Conservation (phyloP, 106 monocot genomes). For the Allium fistulosum region DNA sequence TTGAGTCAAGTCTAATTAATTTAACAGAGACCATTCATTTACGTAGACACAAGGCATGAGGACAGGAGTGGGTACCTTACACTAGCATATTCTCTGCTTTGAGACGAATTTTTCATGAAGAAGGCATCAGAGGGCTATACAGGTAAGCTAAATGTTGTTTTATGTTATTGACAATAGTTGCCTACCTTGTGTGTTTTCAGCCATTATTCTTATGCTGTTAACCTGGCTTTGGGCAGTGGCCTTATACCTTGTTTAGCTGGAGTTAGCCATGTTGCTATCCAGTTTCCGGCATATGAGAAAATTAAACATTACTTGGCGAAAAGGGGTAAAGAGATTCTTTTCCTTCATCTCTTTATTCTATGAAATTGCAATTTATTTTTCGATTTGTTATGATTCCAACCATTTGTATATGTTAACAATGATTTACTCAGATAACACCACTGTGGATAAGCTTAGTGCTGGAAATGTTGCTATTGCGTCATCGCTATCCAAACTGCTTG, state of each 20-base stretch:
- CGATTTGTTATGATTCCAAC: no score
- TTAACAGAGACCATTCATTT: conserved; percentile 5
- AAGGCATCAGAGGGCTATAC: conserved; percentile 78
- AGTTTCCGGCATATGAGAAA: conserved; percentile 84
- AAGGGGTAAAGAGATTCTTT: conserved; percentile 27
- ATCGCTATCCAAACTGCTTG: conserved; percentile 67
- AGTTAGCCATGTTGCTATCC: conserved; percentile 86
- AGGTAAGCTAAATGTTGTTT: conserved; percentile 26
- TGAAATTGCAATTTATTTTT: no score
- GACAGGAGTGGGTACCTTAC: conserved; percentile 54
- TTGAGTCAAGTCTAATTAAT: conserved; percentile 1
- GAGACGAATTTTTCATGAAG: conserved; percentile 63
- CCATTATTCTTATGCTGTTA: neutral
- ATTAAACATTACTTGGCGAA: conserved; percentile 61
- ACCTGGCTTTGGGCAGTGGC: conserved; percentile 42
- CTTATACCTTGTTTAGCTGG: conserved; percentile 85
- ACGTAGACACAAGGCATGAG: conserved; percentile 79
- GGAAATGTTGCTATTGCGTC: conserved; percentile 73
- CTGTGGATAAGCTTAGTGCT: conserved; percentile 76
- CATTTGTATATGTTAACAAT: neutral
- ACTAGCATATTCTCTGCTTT: conserved; percentile 63
- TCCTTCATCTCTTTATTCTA: neutral
- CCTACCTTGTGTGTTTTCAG: neutral
- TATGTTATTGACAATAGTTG: no score
- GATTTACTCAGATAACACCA: conserved; percentile 53